Conservation (phyloP, 129 eudicot species). For the Cynara cardunculus region DNA sequence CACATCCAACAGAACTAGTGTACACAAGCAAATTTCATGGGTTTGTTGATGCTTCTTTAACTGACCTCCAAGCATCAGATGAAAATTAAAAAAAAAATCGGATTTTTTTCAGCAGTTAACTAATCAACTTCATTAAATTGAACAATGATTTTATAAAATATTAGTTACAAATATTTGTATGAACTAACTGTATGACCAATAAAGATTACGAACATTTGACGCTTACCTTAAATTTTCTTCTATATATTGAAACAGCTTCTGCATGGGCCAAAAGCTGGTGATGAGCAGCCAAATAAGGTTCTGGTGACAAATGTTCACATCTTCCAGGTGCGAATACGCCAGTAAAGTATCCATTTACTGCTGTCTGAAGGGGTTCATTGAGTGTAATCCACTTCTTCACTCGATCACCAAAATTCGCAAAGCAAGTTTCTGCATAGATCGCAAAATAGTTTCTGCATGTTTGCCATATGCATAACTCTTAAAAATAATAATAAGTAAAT, state of each 20-base stretch:
- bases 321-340: slow-evolving; percentile 79
- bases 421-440: slow-evolving; percentile 82
- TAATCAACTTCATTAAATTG: background rate
- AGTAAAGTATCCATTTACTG: slow-evolving; percentile 62
- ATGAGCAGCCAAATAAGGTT: slow-evolving; percentile 75
- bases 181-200: background rate
- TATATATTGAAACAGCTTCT: slow-evolving; percentile 69
- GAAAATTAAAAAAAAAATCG: background rate
- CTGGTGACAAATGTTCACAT: slow-evolving; percentile 42
- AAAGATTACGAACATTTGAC: background rate
- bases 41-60: background rate
- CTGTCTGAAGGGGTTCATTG: slow-evolving; percentile 84
- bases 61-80: background rate
- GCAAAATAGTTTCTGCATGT: slow-evolving; percentile 66
- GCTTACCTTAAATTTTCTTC: slow-evolving; percentile 54
- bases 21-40: background rate
- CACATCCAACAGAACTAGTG: too few species aligned
- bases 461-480: slow-evolving; percentile 14
- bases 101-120: background rate
- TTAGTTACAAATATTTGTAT: background rate
- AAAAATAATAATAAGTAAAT: background rate
- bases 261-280: slow-evolving; percentile 88
- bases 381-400: slow-evolving; percentile 79
- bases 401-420: slow-evolving; percentile 67
- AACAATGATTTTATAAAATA: background rate